These are phyloP conservation scores for Rasamsonia emersonii DNA, from an alignment of 2,329 filamentous ascomycete genomes.

Conservation along the genomic window DNA sequence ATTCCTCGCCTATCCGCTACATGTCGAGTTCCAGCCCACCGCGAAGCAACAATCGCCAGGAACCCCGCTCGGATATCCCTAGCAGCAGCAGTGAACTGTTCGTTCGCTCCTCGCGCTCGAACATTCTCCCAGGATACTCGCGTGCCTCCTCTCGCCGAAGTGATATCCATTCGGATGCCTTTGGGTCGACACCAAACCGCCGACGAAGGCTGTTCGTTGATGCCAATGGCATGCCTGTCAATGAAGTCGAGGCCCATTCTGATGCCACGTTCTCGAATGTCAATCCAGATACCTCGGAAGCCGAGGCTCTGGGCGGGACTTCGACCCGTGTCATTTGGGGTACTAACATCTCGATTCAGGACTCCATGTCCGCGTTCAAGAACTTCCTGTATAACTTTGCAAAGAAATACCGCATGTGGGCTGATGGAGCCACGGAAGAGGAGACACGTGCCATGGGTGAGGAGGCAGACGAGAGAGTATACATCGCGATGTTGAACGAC, in stretches of 20 bases:
- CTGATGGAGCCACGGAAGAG: conserved; percentile 71
- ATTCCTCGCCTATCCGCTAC: conserved; percentile 88
- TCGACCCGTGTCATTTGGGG: conserved; percentile 88
- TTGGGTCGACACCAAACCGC: conserved; percentile 44
- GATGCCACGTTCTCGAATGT: conserved; percentile 60
- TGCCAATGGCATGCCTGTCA: conserved; percentile 52
- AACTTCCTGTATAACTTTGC: conserved; percentile 90
- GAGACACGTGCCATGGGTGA: conserved; percentile 60
- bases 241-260: conserved; percentile 41
- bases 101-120: conserved; percentile 54
- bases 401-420: conserved; percentile 87
- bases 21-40: conserved; percentile 81
- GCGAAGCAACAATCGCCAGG: conserved; percentile 45
- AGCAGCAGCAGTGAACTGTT: conserved; percentile 86
- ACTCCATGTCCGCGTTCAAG: conserved; percentile 79
- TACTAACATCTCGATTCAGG: conserved; percentile 88
- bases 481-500: conserved; percentile 74
- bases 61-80: conserved; percentile 60
- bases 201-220: conserved; percentile 56
- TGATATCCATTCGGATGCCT: conserved; percentile 76
- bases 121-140: conserved; percentile 39
- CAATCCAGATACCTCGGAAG: conserved; percentile 83
- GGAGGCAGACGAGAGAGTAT: conserved; percentile 69
- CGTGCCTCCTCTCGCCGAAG: conserved; percentile 60
- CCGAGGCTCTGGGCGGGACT: conserved; percentile 73